These are phyloP conservation scores for apple (Malus domestica) DNA, from an alignment of 306 rosid species.

Conservation along the genomic window DNA sequence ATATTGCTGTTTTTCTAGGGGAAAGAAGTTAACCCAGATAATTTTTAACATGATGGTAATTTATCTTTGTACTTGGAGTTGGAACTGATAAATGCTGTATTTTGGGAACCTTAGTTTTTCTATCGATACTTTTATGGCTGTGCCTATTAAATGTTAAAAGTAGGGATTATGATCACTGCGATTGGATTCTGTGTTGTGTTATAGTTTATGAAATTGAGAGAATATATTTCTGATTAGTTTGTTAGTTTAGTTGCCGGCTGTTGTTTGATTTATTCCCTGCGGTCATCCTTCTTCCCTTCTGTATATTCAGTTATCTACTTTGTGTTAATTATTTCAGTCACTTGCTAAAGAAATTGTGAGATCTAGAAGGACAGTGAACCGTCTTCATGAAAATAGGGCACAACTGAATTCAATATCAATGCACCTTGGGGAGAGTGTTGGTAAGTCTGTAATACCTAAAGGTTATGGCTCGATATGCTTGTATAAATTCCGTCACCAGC, in stretches of 20 bases:
- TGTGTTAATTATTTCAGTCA: constrained; percentile 38
- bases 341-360: constrained; percentile 87
- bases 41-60: not conserved
- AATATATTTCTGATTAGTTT: not conserved
- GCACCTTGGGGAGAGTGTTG: constrained; percentile 99
- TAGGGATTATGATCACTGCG: not conserved
- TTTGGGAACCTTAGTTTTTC: not conserved
- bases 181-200: not conserved
- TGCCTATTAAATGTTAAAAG: not conserved
- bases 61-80: not conserved
- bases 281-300: not conserved
- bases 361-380: constrained; percentile 83
- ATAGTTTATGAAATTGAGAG: not conserved
- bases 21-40: not conserved
- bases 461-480: not conserved
- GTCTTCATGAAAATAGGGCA: constrained; percentile 88
- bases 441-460: constrained; percentile 30
- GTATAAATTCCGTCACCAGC: not conserved
- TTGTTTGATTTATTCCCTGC: not conserved
- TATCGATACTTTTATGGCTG: not conserved
- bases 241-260: not conserved
- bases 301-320: not conserved
- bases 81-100: not conserved
- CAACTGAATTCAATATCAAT: constrained; percentile 93
- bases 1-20: not conserved